Evolutionary conservation across 305 asterid genomes (phyloP), one percentile per base, ranked within the genome.

Genomic region (Fraxinus paxiana): DNA sequence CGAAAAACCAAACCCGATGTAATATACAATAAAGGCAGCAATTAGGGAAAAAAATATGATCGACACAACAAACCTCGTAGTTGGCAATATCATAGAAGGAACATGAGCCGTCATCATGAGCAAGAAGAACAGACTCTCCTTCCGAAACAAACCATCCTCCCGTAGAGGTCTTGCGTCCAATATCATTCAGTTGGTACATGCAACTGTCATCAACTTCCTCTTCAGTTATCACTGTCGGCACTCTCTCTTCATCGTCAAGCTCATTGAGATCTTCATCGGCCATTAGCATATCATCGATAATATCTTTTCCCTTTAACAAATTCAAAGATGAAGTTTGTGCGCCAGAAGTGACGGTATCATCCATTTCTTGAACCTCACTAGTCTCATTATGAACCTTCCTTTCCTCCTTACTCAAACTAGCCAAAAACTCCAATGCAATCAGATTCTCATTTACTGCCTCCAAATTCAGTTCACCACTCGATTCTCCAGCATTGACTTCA

Each of bases 121-220:
- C 91, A 46, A 96, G 97, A 80, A 96, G 92, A 67, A 88, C 95
- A 18, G 95, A 87, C 83, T 96, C 99, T 83, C 97, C 98, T 87
- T 94, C 97, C 0, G 99, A 96, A 26, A 96, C 98, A 86, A 96
- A 94, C 99, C 99, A 96, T 70, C 99, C 99, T 77, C 92, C 95
- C 6, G 97, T 94, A 30, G 97, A 86, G 69, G 94, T 80, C 84
- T 92, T 96, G 80, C 83, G 34, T 35, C 99, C 97, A 46, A 96
- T 92, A 72, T 86, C 93, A 79, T 83, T 89, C 83, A 91, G 81
- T 77, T 89, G 84, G 79, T 72, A 79, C 22, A 80, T 84, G 34
- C 67, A 51, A 70, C 82, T 76, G 18, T 91, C 91, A 71, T 92
- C 97, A 8, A 82, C 34, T 67, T 85, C 96, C 82, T 90, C 97